Evolutionary conservation across 2,329 filamentous ascomycete genomes (phyloP), one percentile per base, ranked within the genome.

Genomic region (Cladophialophora carrionii): DNA sequence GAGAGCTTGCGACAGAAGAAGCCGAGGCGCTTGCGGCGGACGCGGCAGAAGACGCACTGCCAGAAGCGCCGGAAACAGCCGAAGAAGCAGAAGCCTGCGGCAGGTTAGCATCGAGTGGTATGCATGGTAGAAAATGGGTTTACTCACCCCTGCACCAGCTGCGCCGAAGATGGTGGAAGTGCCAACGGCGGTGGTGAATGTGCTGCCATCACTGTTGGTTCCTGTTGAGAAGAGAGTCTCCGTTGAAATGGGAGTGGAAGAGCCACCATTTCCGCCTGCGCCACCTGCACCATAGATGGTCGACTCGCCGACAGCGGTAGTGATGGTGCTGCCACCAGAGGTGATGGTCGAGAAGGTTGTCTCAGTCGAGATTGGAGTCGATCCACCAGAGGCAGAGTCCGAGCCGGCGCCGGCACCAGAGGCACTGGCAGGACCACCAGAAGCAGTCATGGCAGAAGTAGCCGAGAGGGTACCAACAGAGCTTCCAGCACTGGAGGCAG

Each of bases 81-180:
- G 62, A 62, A 24, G 49, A 29, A 43, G 60, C 59, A 53, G 29
- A 56, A 26, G 54, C 56, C 62, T 61, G 37, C n/a, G 32, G 26
- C n/a, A 6, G 51, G 41, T 67, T 41, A 67, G 65, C 57, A 49
- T 20, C 26, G 20, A n/a, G 22, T 41, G 3, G 7, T 1, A 43
- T 7, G 37, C n/a, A 2, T 24, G 17, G 6, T 10, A 10, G 7
- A n/a, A n/a, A n/a, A 10, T 10, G 29, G 51, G 17, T 5, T 26
- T n/a, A 64, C 62, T 57, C 1, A 64, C 48, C 32, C 53, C 48
- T 48, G 37, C 46, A 31, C 53, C 48, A 34, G 51, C 29, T 43
- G 43, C 63, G 53, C 68, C 58, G 46, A 67, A 68, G 63, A 70
- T 66, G 62, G 72, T 72, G 17, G 69, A 66, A 52, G 61, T 71